Conservation (phyloP, 2,329 filamentous ascomycete species). For the Ophiostoma australiae region DNA sequence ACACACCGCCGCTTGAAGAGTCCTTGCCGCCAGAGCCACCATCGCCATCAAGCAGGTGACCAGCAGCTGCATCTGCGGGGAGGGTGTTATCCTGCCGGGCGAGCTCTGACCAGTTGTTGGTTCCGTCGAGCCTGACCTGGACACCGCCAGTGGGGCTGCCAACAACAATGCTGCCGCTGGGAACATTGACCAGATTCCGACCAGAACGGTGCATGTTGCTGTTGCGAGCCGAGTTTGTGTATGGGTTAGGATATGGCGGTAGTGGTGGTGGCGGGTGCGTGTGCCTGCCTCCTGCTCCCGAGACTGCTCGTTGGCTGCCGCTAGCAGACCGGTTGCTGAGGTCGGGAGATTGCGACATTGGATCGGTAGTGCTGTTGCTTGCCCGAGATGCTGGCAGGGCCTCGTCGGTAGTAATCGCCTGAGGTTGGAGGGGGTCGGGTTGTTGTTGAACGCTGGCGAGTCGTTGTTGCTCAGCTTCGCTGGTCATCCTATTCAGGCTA, state of each 20-base stretch:
- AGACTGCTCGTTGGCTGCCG: conserved; percentile 30
- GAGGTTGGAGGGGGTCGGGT: conserved; percentile 32
- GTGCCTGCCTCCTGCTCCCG: conserved; percentile 28
- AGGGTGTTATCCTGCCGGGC: conserved; percentile 77
- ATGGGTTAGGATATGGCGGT: conserved; percentile 46
- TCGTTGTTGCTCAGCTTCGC: conserved; percentile 30
- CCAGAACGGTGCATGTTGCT: conserved; percentile 17
- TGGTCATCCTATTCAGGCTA: conserved; percentile 25
- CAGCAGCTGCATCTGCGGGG: conserved; percentile 58
- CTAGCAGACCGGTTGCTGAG: not conserved
- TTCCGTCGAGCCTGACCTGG: conserved; percentile 84
- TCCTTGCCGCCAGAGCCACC: conserved; percentile 41
- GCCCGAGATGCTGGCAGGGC: conserved; percentile 40
- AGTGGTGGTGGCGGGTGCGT: conserved; percentile 35
- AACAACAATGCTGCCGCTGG: conserved; percentile 62
- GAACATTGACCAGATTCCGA: conserved; percentile 35
- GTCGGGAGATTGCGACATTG: conserved; percentile 10
- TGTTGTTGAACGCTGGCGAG: conserved; percentile 12
- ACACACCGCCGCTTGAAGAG: conserved; percentile 65
- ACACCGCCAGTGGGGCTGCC: conserved; percentile 77
- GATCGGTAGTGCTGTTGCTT: conserved; percentile 26
- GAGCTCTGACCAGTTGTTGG: conserved; percentile 78
- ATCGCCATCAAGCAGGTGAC: conserved; percentile 44
- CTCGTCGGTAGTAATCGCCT: conserved; percentile 51
- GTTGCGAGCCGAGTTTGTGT: conserved; percentile 34